Base-by-base conservation (phyloP, 2,329 filamentous ascomycete genomes). In the Aspergillus chevalieri region DNA sequence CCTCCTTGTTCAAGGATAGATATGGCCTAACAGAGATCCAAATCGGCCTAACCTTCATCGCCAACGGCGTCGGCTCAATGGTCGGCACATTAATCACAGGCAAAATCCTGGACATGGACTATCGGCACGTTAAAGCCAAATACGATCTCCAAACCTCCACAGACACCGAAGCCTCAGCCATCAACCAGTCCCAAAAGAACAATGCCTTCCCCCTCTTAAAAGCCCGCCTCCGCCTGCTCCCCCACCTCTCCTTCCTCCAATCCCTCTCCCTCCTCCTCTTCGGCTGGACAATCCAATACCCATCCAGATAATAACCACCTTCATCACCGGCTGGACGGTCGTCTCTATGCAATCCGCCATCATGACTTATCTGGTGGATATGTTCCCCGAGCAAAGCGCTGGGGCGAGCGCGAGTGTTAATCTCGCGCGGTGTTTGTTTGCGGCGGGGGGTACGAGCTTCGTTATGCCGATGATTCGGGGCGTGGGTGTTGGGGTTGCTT, bases 21-120 rank as follows among this genome's bases (percentile, higher is more conserved):
- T 80, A 80, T 50, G 64, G 64, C 7, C 64, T 78, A 1, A 60
- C 49, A 3, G 73, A 75, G 48, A 71, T 69, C 3, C 66, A 78
- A 39, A 73, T 76, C 14, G 77, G 77, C 0, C 61, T 79, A 2
- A 75, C 74, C 0, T 82, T 80, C 50, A 73, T 82, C 2, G 75
- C 78, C 21, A 80, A 80, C 21, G 79, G 80, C 0, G 71, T 73
- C 0, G 79, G 79, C 0, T 78, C 75, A 15, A 79, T 81, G 54
- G 58, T 79, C 3, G 78, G 78, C 1, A 79, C 77, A 0, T 61
- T 80, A 0, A 57, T 76, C 9, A 78, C 74, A 0, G 79, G 80
- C 15, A 79, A 72, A 46, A 66, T 81, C 69, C 69, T 82, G 0
- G 74, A 82, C 52, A 49, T 62, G 14, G 75, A 82, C 48, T 82